phyloP scores from a whole-genome alignment of 345 rosid species.

The Dipteronia sinensis region DNA sequence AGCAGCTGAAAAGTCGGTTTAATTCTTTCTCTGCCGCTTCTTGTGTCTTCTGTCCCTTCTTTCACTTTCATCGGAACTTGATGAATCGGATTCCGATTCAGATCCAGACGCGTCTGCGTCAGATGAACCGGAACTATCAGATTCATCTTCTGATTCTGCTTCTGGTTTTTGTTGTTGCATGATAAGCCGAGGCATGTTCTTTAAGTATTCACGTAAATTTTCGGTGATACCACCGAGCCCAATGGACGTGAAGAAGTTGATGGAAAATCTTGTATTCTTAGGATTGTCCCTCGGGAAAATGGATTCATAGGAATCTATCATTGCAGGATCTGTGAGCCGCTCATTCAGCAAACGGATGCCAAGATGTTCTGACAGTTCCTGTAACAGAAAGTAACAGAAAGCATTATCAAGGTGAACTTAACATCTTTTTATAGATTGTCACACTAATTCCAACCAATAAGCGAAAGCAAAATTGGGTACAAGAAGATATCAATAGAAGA shows the following conservation, averaged over 20 bases:
- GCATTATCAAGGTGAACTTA: constrained; percentile 4
- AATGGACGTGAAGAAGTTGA: constrained; percentile 92
- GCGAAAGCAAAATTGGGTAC: not conserved
- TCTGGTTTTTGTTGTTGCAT: constrained; percentile 82
- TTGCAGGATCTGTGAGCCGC: constrained; percentile 68
- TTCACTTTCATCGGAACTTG: constrained; percentile 45
- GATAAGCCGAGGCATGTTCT: constrained; percentile 94
- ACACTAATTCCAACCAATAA: not conserved
- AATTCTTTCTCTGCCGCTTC: constrained; percentile 39
- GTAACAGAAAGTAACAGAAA: constrained; percentile 35
- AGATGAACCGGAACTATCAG: constrained; percentile 39
- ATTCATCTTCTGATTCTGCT: constrained; percentile 33
- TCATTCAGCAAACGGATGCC: constrained; percentile 81
- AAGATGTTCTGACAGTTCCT: constrained; percentile 93
- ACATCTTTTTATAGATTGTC: not conserved
- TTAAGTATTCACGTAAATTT: constrained; percentile 80
- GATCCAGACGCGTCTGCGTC: constrained; percentile 45
- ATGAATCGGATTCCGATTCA: constrained; percentile 21
- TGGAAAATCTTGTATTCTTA: constrained; percentile 85
- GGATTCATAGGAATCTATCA: constrained; percentile 77
- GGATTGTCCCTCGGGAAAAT: constrained; percentile 92
- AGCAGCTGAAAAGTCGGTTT: not conserved
- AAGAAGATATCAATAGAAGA: not conserved
- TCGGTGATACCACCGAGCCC: constrained; percentile 98
- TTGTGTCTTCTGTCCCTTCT: constrained; percentile 34